A percentile compares a stretch with the other conserved stretches of the same genome.
These are phyloP conservation scores for Tuber umbilicatum DNA, from an alignment of 495 filamentous ascomycete species.

Conservation along the genomic window DNA sequence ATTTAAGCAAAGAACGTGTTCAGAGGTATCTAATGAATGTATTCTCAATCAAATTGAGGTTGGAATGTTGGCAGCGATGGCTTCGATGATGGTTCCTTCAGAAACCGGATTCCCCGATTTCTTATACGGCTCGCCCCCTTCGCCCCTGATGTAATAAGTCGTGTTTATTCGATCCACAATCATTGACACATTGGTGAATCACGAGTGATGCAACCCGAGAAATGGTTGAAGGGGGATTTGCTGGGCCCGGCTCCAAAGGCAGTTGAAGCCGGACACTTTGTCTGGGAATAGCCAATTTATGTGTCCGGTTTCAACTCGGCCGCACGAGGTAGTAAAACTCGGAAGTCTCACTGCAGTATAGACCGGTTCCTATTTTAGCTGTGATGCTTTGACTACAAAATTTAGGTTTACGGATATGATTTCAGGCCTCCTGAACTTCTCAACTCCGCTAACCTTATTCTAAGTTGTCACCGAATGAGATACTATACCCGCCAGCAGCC, in stretches of 20 bases:
- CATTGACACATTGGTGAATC: background rate
- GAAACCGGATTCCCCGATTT: background rate
- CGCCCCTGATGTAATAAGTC: background rate
- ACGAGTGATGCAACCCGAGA: background rate
- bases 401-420: background rate
- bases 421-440: background rate
- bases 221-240: background rate
- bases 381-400: background rate
- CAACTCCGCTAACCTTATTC: background rate
- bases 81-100: background rate
- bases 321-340: background rate
- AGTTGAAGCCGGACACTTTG: background rate
- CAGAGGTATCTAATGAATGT: slow-evolving; percentile 11
- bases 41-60: slow-evolving; percentile 4
- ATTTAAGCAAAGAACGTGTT: slow-evolving; percentile 15
- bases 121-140: background rate
- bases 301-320: background rate
- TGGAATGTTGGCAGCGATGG: background rate
- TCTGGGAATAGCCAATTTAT: background rate
- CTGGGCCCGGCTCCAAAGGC: background rate
- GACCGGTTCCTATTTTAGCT: background rate
- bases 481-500: background rate
- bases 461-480: background rate
- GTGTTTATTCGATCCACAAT: background rate
- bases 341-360: background rate